A percentile compares a stretch with the other conserved stretches of the same genome.
Conservation (phyloP, 192 early-diverging fungal genomes). For the Coemansia sp. region DNA sequence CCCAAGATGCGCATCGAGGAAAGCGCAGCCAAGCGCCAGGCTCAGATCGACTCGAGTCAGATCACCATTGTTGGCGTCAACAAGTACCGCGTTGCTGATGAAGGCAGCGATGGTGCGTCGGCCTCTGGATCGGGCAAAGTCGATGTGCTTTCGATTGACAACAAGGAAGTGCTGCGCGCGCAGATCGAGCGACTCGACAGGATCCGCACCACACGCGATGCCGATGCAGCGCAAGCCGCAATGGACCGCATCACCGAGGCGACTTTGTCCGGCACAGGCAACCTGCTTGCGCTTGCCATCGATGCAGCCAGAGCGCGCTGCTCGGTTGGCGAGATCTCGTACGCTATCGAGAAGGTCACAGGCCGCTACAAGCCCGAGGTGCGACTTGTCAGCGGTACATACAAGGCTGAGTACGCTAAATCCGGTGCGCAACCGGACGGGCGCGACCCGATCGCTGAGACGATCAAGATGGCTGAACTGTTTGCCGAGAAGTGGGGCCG, state of each 20-base stretch:
- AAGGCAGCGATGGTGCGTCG: slow-evolving; percentile 36
- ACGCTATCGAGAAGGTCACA: slow-evolving; percentile 76
- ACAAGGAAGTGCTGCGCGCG: slow-evolving; percentile 65
- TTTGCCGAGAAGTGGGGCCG: slow-evolving; percentile 74
- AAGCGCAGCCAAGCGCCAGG: slow-evolving; percentile 82
- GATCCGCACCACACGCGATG: slow-evolving; percentile 59
- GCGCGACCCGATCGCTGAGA: slow-evolving; percentile 61
- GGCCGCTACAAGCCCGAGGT: slow-evolving; percentile 80
- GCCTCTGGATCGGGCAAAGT: slow-evolving; percentile 17
- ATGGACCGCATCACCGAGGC: slow-evolving; percentile 68
- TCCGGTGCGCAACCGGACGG: slow-evolving; percentile 15
- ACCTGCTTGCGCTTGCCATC: slow-evolving; percentile 73
- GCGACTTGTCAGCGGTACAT: slow-evolving; percentile 82
- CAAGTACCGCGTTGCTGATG: slow-evolving; percentile 75
- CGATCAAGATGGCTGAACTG: slow-evolving; percentile 62
- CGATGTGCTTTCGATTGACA: slow-evolving; percentile 76
- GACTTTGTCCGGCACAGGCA: slow-evolving; percentile 60
- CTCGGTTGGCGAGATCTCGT: slow-evolving; percentile 84
- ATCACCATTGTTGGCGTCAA: slow-evolving; percentile 89
- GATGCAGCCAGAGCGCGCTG: slow-evolving; percentile 73
- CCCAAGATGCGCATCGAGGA: slow-evolving; percentile 89
- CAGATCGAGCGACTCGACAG: slow-evolving; percentile 68
- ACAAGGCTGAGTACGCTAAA: slow-evolving; percentile 76
- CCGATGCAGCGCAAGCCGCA: slow-evolving; percentile 50
- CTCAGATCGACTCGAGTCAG: slow-evolving; percentile 84